These are phyloP conservation scores for Phoenix dactylifera DNA, from an alignment of 176 grass and related monocot genomes.

Conservation along the genomic window DNA sequence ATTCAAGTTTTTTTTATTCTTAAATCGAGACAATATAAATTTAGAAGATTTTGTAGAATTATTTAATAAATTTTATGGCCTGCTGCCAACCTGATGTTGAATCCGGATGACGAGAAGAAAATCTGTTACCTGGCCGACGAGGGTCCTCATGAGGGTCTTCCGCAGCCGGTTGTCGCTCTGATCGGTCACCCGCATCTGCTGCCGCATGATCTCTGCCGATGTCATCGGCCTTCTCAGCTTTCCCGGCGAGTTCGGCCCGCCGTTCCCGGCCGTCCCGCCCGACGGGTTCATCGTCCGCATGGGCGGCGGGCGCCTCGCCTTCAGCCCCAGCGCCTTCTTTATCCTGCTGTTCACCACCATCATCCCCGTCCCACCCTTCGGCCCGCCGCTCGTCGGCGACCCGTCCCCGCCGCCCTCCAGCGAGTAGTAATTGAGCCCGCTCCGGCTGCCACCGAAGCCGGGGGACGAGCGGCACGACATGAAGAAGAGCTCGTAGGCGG, in stretches of 20 bases:
- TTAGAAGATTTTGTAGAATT: too few relatives aligned
- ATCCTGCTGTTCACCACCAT: slow-evolving; percentile 50
- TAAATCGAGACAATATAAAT: too few relatives aligned
- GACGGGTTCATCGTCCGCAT: slow-evolving; percentile 57
- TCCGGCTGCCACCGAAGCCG: neutral
- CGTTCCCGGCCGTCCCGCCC: slow-evolving; percentile 1
- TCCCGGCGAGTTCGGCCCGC: slow-evolving; percentile 30
- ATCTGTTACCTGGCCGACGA: slow-evolving; percentile 49
- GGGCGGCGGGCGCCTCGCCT: slow-evolving; percentile 31
- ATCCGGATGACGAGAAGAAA: too few relatives aligned
- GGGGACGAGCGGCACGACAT: slow-evolving; percentile 59
- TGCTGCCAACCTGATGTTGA: too few relatives aligned
- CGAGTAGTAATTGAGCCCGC: too few relatives aligned
- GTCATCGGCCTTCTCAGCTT: slow-evolving; percentile 66
- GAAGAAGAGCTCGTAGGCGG: slow-evolving; percentile 91
- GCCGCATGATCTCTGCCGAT: slow-evolving; percentile 83
- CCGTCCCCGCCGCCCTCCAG: slow-evolving; percentile 11
- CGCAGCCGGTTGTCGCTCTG: slow-evolving; percentile 64
- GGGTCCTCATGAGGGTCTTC: slow-evolving; percentile 69
- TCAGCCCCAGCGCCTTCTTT: slow-evolving; percentile 70
- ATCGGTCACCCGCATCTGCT: slow-evolving; percentile 79
- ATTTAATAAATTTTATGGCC: too few relatives aligned
- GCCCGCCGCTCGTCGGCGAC: slow-evolving; percentile 28
- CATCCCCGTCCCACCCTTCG: slow-evolving; percentile 57
- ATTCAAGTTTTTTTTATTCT: too few relatives aligned